Evolutionary conservation across 225 moss, liverwort and hornwort genomes (phyloP).

Genomic region (Pseudoscleropodium purum): DNA sequence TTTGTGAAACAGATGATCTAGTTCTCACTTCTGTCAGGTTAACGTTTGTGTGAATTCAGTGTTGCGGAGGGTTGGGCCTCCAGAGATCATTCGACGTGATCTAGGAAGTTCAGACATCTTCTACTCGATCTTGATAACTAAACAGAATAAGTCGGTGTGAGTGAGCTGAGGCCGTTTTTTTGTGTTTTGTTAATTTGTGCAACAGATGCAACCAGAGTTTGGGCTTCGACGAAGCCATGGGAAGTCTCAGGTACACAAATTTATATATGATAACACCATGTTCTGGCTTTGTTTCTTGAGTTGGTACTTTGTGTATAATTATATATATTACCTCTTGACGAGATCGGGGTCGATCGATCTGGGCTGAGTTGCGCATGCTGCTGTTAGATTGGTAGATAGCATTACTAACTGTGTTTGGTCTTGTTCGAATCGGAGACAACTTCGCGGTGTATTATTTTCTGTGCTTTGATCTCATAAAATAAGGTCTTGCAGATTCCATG

Average conservation of each 20-base stretch:
- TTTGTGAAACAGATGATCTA: neutral
- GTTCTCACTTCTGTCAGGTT: neutral
- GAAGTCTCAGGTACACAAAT: neutral
- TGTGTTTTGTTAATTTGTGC: neutral
- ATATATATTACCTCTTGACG: too few relatives aligned
- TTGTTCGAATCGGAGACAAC: neutral
- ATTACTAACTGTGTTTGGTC: neutral
- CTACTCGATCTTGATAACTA: neutral
- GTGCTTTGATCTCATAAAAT: neutral
- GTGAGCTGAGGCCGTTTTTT: neutral
- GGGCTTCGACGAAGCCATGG: conserved; percentile 11
- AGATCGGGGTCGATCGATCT: neutral
- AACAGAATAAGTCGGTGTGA: neutral
- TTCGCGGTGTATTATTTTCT: neutral
- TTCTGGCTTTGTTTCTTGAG: neutral
- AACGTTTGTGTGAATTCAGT: neutral
- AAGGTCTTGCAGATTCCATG: conserved; percentile 3
- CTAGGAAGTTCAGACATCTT: too few relatives aligned
- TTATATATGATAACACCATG: neutral
- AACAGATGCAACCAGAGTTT: conserved; percentile 27
- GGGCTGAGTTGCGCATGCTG: neutral
- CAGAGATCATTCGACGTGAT: neutral
- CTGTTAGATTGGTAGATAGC: neutral
- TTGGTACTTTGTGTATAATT: neutral
- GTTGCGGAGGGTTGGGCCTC: neutral